These are phyloP conservation scores for Eucalyptus sp. DNA, from an alignment of 345 rosid species.

Conservation along the genomic window DNA sequence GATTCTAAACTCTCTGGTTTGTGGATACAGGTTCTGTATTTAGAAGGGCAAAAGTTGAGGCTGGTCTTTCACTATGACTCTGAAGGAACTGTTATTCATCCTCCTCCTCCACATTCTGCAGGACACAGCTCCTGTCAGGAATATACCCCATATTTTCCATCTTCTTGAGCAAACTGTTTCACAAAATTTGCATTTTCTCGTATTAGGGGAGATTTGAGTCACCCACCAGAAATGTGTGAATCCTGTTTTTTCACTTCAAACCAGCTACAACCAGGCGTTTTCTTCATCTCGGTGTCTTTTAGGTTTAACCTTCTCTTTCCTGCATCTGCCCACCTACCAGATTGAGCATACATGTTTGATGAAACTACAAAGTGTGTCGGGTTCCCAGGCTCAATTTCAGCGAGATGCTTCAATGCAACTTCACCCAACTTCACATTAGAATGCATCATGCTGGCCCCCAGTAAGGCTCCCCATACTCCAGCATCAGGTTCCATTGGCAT, in stretches of 20 bases:
- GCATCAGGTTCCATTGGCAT: conserved; percentile 50
- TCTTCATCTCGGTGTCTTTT: conserved; percentile 15
- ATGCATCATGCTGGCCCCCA: conserved; percentile 42
- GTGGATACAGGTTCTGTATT: neutral
- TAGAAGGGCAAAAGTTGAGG: neutral
- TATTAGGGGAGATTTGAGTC: neutral
- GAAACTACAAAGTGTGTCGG: conserved; percentile 28
- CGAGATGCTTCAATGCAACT: conserved; percentile 30
- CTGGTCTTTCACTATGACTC: neutral
- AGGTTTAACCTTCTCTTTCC: conserved; percentile 13
- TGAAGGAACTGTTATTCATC: neutral
- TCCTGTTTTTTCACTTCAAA: conserved; percentile 4
- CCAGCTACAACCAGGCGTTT: conserved; percentile 48
- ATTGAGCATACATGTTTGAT: conserved; percentile 23
- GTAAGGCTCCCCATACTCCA: conserved; percentile 53
- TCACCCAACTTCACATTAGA: conserved; percentile 37
- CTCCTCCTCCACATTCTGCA: neutral
- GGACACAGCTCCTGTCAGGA: neutral
- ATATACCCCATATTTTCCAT: neutral
- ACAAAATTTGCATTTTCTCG: neutral
- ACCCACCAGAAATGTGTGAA: neutral
- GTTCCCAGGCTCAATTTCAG: conserved; percentile 41
- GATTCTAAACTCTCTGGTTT: neutral
- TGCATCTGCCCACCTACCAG: conserved; percentile 27
- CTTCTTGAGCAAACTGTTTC: neutral